phyloP scores from a whole-genome alignment of 192 early-diverging fungal species.

The Backusella tarrabulga region DNA sequence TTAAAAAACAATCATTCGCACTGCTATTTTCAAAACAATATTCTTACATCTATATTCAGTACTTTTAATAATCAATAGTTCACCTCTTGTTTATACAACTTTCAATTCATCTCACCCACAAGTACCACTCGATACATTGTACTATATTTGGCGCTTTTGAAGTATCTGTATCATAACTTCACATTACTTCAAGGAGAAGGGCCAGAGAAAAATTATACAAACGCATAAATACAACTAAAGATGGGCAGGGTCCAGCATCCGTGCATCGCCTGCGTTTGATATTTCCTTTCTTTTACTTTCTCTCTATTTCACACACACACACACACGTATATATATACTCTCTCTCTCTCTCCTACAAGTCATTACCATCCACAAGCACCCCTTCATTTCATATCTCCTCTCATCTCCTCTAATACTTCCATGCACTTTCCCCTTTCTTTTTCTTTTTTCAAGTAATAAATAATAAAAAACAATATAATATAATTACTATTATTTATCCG shows the following conservation, averaged over 20 bases:
- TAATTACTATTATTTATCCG: not conserved
- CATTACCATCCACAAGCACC: not conserved
- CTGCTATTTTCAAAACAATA: not conserved
- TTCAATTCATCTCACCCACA: not conserved
- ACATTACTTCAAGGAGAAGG: not conserved
- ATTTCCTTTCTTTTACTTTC: not conserved
- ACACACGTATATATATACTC: too few species aligned
- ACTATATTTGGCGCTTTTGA: not conserved
- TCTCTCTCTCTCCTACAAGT: not conserved
- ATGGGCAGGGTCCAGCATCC: slow-evolving; percentile 4
- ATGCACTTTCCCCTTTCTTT: not conserved
- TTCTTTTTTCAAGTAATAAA: slow-evolving; percentile 4
- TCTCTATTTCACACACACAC: too few species aligned
- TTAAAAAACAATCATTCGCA: not conserved
- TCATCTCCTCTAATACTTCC: not conserved
- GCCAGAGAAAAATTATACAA: not conserved
- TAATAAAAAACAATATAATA: not conserved
- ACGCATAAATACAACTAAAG: not conserved
- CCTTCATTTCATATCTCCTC: not conserved
- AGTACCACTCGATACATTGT: not conserved
- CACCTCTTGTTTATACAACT: too few species aligned
- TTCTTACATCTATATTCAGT: not conserved
- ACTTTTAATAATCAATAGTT: too few species aligned
- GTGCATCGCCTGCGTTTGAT: not conserved
- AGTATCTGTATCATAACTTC: not conserved